phyloP scores from a whole-genome alignment of 2,329 filamentous ascomycete species.

The Coniochaeta sp. region DNA sequence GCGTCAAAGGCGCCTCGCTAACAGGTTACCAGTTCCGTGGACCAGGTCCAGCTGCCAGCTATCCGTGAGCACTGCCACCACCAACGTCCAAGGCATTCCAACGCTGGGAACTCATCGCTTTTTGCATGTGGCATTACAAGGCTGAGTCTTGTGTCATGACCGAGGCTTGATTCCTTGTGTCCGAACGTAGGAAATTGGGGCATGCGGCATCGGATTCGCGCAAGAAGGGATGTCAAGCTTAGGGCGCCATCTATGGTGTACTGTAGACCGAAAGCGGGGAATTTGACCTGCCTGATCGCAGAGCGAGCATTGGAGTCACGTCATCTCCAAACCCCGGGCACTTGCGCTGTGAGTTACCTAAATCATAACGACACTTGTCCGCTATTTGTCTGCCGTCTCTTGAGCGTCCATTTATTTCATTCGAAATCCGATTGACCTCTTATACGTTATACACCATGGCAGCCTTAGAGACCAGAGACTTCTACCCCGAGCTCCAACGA shows the following conservation, averaged over 20 bases:
- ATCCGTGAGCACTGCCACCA: neutral
- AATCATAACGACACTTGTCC: too few species aligned
- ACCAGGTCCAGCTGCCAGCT: neutral
- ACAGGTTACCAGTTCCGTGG: neutral
- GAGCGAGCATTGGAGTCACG: too few species aligned
- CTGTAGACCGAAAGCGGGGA: neutral
- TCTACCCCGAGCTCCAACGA: constrained; percentile 11
- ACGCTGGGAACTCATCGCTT: neutral
- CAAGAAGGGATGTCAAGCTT: neutral
- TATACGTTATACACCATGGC: neutral
- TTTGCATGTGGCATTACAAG: neutral
- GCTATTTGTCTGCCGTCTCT: neutral
- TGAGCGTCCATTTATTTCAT: too few species aligned
- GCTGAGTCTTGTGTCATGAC: neutral
- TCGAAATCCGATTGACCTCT: neutral
- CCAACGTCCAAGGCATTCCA: neutral
- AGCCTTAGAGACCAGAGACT: constrained; percentile 9
- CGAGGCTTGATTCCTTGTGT: neutral
- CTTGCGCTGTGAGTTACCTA: too few species aligned
- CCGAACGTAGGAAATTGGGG: too few species aligned
- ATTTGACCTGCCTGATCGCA: neutral
- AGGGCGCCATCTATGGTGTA: neutral
- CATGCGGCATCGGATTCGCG: neutral
- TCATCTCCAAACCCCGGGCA: neutral
- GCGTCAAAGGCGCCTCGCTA: neutral